phyloP scores from a whole-genome alignment of 352 stramenopile species.

The Phytophthora kernoviae region DNA sequence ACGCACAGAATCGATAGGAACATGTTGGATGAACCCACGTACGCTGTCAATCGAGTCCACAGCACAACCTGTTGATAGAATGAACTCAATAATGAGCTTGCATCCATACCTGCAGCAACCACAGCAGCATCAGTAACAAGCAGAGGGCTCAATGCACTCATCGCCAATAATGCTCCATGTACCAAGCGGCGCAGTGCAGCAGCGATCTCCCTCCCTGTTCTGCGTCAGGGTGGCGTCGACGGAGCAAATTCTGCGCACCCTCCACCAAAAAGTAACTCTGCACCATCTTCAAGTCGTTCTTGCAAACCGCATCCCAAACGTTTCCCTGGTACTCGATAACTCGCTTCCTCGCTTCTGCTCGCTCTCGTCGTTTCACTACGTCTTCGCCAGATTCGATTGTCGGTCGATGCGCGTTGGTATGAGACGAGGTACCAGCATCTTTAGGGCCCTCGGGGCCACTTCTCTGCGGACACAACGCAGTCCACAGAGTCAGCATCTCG shows the following conservation, averaged over 20 bases:
- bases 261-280: slow-evolving; percentile 70
- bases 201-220: slow-evolving; percentile 64
- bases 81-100: slow-evolving; percentile 33
- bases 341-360: slow-evolving; percentile 57
- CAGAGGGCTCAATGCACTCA: not conserved
- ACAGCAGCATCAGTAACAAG: not conserved
- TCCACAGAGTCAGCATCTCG: not conserved
- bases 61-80: slow-evolving; percentile 49
- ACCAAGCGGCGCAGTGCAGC: slow-evolving; percentile 73
- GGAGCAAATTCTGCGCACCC: slow-evolving; percentile 47
- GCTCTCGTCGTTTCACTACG: slow-evolving; percentile 37
- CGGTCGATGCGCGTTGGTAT: slow-evolving; percentile 5
- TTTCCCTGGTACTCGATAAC: slow-evolving; percentile 60
- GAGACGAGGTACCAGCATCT: not conserved
- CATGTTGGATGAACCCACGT: not conserved
- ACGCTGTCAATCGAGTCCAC: slow-evolving; percentile 66
- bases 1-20: too few species aligned
- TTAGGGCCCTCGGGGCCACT: slow-evolving; percentile 7
- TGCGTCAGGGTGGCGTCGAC: slow-evolving; percentile 40
- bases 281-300: slow-evolving; percentile 56
- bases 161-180: not conserved
- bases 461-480: slow-evolving; percentile 2
- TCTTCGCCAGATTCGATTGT: slow-evolving; percentile 31
- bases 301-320: slow-evolving; percentile 57
- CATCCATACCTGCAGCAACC: slow-evolving; percentile 36